Base-by-base conservation (phyloP, 352 stramenopile species). In the Pythium chondricola region DNA sequence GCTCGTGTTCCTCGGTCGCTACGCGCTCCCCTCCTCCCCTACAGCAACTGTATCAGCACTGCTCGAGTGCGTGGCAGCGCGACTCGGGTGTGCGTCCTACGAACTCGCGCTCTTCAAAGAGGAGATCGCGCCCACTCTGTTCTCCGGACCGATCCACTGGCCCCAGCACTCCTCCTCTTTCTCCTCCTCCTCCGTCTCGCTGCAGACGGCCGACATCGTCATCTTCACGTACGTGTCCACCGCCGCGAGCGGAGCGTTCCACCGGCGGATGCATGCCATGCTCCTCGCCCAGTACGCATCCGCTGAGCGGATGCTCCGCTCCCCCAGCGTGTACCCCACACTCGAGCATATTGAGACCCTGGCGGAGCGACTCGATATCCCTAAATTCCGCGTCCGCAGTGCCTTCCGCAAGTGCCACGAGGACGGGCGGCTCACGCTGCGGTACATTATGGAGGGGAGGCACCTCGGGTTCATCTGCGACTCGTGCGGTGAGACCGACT, bases 401-500 rank as follows among this genome's bases (percentile, higher is more conserved):
- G 81, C 76, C 31, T 88, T 88, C 49, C 72, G 71, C 43, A 92
- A 90, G 57, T 92, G 81, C 50, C 65, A 69, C 26, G 71, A 92
- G 41, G 71, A 92, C 48, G 69, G 69, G 1, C 58, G 71, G 13
- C 62, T 60, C 4, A 90, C 81, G 14, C 57, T 92, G 39, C 52
- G 63, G 39, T 92, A 88, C 50, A 88, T 92, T 43, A 90, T 92
- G 81, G 78, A 88, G 45, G 81, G 75, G 0, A 67, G 78, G 6
- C 81, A 92, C 41, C 52, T 92, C 10, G 81, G 81, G 0, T 92
- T 92, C 41, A 89, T 89, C 33, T 92, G 81, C 46, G 81, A 92
- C 45, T 84, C 68, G 32, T 92, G 78, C 35, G 81, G 76, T 11
- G 69, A 89, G 63, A 88, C 78, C 20, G 78, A 93, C 33, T 90